Evolutionary conservation across 139 green algal genomes (phyloP), one percentile per base, ranked within the genome.

Genomic region (Tetraselmis striata): DNA sequence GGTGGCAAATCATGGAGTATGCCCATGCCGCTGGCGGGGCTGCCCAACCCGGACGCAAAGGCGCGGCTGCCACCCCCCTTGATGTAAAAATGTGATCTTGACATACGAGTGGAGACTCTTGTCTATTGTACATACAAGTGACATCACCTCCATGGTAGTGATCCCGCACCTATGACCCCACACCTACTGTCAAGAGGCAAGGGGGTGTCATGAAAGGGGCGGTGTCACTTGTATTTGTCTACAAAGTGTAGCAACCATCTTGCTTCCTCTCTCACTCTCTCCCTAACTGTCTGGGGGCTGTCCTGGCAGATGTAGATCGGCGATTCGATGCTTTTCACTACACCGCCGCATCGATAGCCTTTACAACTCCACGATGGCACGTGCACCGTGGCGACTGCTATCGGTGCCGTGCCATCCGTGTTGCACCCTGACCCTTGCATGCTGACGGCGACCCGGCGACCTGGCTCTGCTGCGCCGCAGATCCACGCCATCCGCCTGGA

Each of bases 1-100:
- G 74, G n/a, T 77, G 74, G 79, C 5, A 29, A 32, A 29, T 58
- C 79, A 30, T 82, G 79, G 79, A 82, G 24, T 18, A 30, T 30
- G 31, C 79, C 79, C 27, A 27, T 26, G 45, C 45, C 45, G 24
- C 79, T 30, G 79, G 23, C 79, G 18, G 79, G 58, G 5, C 31
- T 82, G 26, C 79, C 79, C 22, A 82, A 82, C 32, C 79, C 79
- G 24, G 79, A 82, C 31, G 27, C 25, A 5, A 82, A 82, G 45
- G 45, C 18, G 45, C 45, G 18, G 45, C 45, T 67, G 5, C 18
- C 18, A 67, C 45, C 5, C 5, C 45, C 11, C 45, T 5, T 67
- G 5, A 67, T 67, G 11, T 25, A 67, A 67, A 67, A 25, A 67
- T 67, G 45, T 67, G 45, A 67, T 67, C 11, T 67, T 67, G 45